A percentile compares a stretch with the other conserved stretches of the same genome.
Conservation (phyloP, 2,329 filamentous ascomycete species). For the Fusarium sp. region DNA sequence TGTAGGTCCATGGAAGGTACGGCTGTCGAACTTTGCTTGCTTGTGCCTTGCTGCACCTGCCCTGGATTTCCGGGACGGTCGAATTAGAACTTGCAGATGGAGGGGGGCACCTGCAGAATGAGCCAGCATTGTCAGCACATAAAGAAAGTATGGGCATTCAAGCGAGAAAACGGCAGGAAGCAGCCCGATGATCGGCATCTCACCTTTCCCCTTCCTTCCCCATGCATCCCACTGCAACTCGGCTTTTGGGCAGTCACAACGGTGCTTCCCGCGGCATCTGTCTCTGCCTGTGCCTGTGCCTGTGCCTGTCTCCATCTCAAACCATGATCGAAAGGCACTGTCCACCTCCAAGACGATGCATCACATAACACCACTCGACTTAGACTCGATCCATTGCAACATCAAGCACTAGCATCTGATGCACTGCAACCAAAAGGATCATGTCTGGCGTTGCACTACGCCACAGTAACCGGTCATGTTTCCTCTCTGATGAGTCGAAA, state of each 20-base stretch:
- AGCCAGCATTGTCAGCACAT: background rate
- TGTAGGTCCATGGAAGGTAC: background rate
- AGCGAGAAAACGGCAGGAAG: conserved; percentile 18
- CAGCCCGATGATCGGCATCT: conserved; percentile 33
- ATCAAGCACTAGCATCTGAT: conserved; percentile 1
- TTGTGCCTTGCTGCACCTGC: conserved; percentile 9
- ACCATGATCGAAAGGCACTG: background rate
- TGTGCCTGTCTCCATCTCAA: background rate
- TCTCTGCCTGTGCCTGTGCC: background rate
- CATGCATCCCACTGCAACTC: background rate
- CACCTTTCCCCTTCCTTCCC: conserved; percentile 27
- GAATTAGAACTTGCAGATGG: conserved; percentile 10
- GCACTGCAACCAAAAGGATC: background rate
- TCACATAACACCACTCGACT: background rate
- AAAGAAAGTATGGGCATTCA: background rate
- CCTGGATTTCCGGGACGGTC: conserved; percentile 1
- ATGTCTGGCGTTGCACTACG: background rate
- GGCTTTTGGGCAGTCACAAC: background rate
- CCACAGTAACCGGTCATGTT: background rate
- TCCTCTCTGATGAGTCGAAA: background rate
- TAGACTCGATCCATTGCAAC: background rate
- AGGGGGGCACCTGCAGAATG: conserved; percentile 4
- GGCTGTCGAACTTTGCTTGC: conserved; percentile 1
- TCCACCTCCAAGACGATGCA: conserved; percentile 1
- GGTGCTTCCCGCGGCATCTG: conserved; percentile 7